phyloP scores from a whole-genome alignment of 176 grass and related monocot species.

The Rhynchospora breviuscula region DNA sequence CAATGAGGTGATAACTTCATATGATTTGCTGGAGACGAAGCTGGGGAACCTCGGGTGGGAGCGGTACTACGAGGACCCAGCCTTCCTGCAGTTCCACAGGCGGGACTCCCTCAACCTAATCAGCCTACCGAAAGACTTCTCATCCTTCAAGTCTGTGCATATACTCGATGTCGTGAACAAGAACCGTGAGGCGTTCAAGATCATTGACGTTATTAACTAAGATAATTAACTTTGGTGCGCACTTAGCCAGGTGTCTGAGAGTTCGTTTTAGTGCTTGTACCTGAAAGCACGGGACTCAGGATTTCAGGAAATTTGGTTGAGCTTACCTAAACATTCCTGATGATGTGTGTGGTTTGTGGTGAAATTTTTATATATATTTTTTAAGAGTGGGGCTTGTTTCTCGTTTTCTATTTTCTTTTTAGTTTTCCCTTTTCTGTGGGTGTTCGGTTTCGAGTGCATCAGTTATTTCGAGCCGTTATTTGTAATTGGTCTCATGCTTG shows the following conservation, averaged over 20 bases:
- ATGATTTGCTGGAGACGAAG: slow-evolving; percentile 50
- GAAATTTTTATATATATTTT: not conserved
- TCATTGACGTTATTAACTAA: slow-evolving; percentile 35
- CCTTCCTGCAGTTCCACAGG: slow-evolving; percentile 78
- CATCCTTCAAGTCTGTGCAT: slow-evolving; percentile 62
- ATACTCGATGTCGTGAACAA: slow-evolving; percentile 88
- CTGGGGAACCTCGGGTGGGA: slow-evolving; percentile 73
- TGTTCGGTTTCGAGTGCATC: slow-evolving; percentile 11
- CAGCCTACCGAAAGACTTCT: slow-evolving; percentile 68
- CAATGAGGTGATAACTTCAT: slow-evolving; percentile 60
- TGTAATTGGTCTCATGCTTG: slow-evolving; percentile 7
- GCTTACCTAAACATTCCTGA: not conserved
- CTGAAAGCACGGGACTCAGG: not conserved
- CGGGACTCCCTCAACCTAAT: slow-evolving; percentile 55
- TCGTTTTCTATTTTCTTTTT: not conserved
- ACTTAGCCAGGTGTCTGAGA: not conserved
- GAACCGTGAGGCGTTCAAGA: slow-evolving; percentile 64
- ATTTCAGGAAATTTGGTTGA: not conserved
- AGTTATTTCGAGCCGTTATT: slow-evolving; percentile 2
- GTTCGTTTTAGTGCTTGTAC: not conserved
- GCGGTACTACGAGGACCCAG: slow-evolving; percentile 65
- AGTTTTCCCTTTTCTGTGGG: not conserved
- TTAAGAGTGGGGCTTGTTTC: not conserved
- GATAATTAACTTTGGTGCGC: not conserved
- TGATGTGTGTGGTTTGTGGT: not conserved